Percentiles rank a stretch among this genome's conserved stretches.
phyloP scores from a whole-genome alignment of 1,139 yeast species.

The Protomyces gravidus region DNA sequence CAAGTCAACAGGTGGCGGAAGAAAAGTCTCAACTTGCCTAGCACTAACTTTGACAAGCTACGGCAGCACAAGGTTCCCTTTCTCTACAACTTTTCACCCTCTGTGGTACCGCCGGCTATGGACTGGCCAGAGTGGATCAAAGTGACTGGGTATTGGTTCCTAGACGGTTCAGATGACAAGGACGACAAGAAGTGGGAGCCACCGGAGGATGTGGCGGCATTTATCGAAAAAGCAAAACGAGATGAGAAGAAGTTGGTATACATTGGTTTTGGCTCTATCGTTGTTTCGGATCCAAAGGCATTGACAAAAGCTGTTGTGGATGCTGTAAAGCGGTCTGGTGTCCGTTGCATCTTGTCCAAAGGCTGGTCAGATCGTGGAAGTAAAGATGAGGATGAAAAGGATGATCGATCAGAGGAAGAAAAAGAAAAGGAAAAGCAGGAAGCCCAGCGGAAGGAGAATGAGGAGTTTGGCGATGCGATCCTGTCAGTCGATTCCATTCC shows the following conservation, averaged over 20 bases:
- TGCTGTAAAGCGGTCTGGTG: conserved; percentile 74
- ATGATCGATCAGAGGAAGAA: conserved; percentile 33
- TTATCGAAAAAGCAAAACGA: conserved; percentile 58
- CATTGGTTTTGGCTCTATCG: conserved; percentile 94
- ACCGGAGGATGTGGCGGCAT: conserved; percentile 54
- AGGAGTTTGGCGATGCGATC: conserved; percentile 62
- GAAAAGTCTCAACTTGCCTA: conserved; percentile 57
- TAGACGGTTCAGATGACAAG: conserved; percentile 52
- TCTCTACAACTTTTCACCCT: conserved; percentile 80
- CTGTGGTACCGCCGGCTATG: conserved; percentile 83
- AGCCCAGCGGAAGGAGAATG: conserved; percentile 39
- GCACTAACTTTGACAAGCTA: conserved; percentile 64
- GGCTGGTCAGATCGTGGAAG: conserved; percentile 82
- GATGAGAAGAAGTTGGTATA: conserved; percentile 71
- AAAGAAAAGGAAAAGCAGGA: conserved; percentile 1
- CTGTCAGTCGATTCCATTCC: conserved; percentile 71
- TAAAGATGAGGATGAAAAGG: conserved; percentile 30
- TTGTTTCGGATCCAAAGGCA: conserved; percentile 73
- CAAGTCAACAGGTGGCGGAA: conserved; percentile 87
- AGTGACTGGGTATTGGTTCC: conserved; percentile 94
- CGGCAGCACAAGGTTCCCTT: conserved; percentile 82
- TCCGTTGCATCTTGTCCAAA: conserved; percentile 78
- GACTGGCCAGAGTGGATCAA: conserved; percentile 93
- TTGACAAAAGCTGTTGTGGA: conserved; percentile 73
- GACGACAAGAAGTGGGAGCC: conserved; percentile 54